Evolutionary conservation across 371 early-diverging fungal genomes (phyloP).

Genomic region (Umbelopsis sp.): DNA sequence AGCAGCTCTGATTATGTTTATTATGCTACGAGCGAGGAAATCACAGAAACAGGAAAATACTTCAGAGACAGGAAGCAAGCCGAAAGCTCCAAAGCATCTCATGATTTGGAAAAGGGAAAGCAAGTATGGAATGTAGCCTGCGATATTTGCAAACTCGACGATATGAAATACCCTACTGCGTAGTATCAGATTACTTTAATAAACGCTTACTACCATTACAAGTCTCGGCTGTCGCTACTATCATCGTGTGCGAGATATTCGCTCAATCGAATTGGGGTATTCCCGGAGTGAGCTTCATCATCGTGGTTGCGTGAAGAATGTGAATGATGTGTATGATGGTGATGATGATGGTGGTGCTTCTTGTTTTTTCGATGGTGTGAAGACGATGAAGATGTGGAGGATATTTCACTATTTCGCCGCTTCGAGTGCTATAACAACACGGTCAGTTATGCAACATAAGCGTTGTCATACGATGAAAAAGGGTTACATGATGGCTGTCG

Average conservation of each 20-base stretch:
- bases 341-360: neutral
- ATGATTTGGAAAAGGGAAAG: slow-evolving; percentile 29
- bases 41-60: slow-evolving; percentile 25
- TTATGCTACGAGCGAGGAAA: slow-evolving; percentile 29
- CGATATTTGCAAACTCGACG: slow-evolving; percentile 23
- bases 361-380: neutral
- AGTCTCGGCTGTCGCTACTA: slow-evolving; percentile 22
- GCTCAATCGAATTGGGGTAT: slow-evolving; percentile 20
- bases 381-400: neutral
- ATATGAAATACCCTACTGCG: neutral
- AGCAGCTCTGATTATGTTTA: slow-evolving; percentile 36
- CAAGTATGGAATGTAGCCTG: slow-evolving; percentile 37
- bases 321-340: neutral
- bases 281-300: slow-evolving; percentile 1
- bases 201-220: slow-evolving; percentile 1
- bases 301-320: neutral
- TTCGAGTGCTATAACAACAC: neutral
- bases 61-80: slow-evolving; percentile 27
- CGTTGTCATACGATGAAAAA: neutral
- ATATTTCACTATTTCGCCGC: neutral
- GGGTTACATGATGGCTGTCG: neutral
- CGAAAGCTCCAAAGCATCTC: slow-evolving; percentile 33
- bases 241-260: slow-evolving; percentile 19
- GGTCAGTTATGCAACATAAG: neutral
- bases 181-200: neutral